Conservation (phyloP, 768 basidiomycete genomes). For the Rhizopogon salebrosus region DNA sequence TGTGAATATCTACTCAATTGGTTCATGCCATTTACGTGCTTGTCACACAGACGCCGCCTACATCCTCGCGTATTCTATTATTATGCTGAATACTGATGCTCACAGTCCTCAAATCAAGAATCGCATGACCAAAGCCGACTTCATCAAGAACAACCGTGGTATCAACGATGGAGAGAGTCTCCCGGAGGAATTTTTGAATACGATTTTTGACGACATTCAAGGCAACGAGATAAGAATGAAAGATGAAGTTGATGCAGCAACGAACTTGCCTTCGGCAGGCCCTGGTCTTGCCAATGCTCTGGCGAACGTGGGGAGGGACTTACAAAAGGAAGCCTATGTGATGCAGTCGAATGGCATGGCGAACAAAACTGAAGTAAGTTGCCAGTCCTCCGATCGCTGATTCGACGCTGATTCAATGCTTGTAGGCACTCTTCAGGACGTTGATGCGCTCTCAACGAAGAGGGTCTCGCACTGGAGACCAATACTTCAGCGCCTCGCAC, state of each 20-base stretch:
- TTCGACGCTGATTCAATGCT: conserved; percentile 8
- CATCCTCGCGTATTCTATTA: conserved; percentile 90
- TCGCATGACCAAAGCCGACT: conserved; percentile 90
- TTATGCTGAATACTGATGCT: conserved; percentile 95
- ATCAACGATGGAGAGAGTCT: conserved; percentile 91
- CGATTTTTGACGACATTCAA: conserved; percentile 88
- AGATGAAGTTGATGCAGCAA: conserved; percentile 77
- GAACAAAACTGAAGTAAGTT: conserved; percentile 84
- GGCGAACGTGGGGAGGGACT: conserved; percentile 86
- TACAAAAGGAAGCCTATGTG: conserved; percentile 94
- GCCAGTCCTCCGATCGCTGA: not conserved
- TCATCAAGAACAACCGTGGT: conserved; percentile 91
- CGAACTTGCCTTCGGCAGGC: conserved; percentile 36
- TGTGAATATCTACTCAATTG: conserved; percentile 20
- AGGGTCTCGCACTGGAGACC: conserved; percentile 69
- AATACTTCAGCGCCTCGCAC: conserved; percentile 95
- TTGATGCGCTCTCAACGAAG: conserved; percentile 91
- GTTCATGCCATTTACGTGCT: conserved; percentile 6
- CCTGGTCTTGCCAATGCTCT: conserved; percentile 80
- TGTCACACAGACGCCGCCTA: conserved; percentile 74
- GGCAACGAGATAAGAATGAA: conserved; percentile 97
- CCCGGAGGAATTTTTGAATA: conserved; percentile 74
- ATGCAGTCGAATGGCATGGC: conserved; percentile 96
- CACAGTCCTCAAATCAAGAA: conserved; percentile 93
- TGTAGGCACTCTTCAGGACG: conserved; percentile 83